A percentile compares a stretch with the other conserved stretches of the same genome.
Evolutionary conservation across 345 rosid genomes (phyloP).

Genomic region (Eucalyptus sideroxylon): DNA sequence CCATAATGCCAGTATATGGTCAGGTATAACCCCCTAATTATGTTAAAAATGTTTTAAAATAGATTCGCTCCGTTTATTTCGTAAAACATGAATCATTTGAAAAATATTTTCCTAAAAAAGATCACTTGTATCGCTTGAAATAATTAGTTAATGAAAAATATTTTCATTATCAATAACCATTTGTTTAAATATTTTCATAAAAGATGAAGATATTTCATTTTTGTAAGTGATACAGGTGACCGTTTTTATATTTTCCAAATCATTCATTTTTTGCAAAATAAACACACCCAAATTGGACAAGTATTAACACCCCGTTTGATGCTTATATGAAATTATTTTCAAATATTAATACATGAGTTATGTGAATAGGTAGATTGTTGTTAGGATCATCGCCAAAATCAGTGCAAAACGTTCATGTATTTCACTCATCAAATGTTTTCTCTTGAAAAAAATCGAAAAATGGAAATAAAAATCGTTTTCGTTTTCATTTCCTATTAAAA

Average conservation of each 20-base stretch:
- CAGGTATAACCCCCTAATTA: neutral
- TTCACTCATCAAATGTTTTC: neutral
- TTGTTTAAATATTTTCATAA: neutral
- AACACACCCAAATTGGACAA: neutral
- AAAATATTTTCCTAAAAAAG: too few species aligned
- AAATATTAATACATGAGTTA: neutral
- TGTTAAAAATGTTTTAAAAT: neutral
- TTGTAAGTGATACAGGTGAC: neutral
- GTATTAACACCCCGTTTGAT: neutral
- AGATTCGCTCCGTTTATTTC: too few species aligned
- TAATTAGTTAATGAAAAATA: too few species aligned
- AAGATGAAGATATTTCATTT: too few species aligned
- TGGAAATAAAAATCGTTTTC: neutral
- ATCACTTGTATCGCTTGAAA: accelerated
- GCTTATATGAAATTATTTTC: neutral
- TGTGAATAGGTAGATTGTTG: neutral
- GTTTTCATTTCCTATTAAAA: neutral
- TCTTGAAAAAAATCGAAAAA: neutral
- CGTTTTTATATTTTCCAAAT: neutral
- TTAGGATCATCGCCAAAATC: neutral
- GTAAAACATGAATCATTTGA: too few species aligned
- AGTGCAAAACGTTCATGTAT: neutral
- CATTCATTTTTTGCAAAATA: neutral
- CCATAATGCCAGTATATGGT: neutral
- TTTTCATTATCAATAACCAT: too few species aligned